Base-by-base conservation (phyloP, 768 basidiomycete genomes). In the Rhizopogon vulgaris region DNA sequence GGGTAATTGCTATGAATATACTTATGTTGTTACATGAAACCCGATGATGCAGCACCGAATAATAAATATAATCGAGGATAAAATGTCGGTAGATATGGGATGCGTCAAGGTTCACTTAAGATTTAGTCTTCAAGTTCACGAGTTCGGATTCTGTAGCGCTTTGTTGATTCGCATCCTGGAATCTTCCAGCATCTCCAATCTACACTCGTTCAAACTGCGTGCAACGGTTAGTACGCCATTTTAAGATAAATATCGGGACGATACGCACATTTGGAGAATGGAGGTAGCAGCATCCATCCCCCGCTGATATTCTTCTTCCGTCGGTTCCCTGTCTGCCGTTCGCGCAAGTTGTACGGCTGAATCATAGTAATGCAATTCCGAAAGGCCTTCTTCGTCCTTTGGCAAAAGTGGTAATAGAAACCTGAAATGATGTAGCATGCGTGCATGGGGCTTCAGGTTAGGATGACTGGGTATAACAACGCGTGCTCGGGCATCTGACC, bases 351-450 rank as follows among this genome's bases (percentile, higher is more conserved):
- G 87, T 45, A 90, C 77, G 1, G 80, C 84, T 43, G 85, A 81
- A 60, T 90, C 88, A 60, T 87, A 90, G 59, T 84, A 84, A 64
- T 89, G 85, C 51, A 90, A 64, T 0, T 80, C 73, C 12, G 87
- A 79, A 42, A 87, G 66, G n/a, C 82, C 82, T 41, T 83, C 77
- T 27, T 81, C 80, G 54, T 86, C 82, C 52, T 65, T 69, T 66
- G 73, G 51, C 73, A 81, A 52, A 2, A 91, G 73, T 0, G 87
- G 87, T 3, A 78, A 67, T 34, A 91, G 77, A 68, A 85, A 88
- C 39, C 88, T 83, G 61, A 90, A 87, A 63, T 90, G 87, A 64
- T 87, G 82, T 43, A 85, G 72, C 84, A 90, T 84, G 56, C 87
- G 83, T 4, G 76, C 75, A 63, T 87, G 83, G 2, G 88, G 87